These are phyloP conservation scores for Endoconidiophora polonica DNA, from an alignment of 2,329 filamentous ascomycete genomes.

Conservation along the genomic window DNA sequence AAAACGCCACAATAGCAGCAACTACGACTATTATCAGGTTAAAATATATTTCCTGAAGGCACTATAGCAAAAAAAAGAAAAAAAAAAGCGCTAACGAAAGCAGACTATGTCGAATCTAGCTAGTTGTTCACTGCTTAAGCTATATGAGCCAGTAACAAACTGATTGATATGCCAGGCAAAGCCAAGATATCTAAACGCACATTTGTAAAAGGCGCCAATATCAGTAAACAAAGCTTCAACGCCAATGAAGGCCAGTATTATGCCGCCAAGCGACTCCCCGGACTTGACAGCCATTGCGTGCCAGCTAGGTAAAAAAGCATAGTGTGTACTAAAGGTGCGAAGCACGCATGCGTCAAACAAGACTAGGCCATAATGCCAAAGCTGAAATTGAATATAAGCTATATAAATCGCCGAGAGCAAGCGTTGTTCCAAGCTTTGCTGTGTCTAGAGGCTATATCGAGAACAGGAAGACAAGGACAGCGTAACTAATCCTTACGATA, in stretches of 20 bases:
- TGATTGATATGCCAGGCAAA: slow-evolving; percentile 48
- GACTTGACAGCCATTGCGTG: slow-evolving; percentile 39
- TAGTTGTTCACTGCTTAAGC: slow-evolving; percentile 61
- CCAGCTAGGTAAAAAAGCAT: slow-evolving; percentile 41
- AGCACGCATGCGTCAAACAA: slow-evolving; percentile 36
- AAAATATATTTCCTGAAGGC: slow-evolving; percentile 52
- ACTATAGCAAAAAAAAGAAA: slow-evolving; percentile 46
- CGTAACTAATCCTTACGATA: slow-evolving; percentile 47
- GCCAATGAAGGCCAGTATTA: slow-evolving; percentile 58
- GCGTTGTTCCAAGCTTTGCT: slow-evolving; percentile 38
- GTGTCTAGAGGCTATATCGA: slow-evolving; percentile 48
- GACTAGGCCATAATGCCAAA: slow-evolving; percentile 48
- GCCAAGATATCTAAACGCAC: slow-evolving; percentile 61
- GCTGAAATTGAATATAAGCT: slow-evolving; percentile 45
- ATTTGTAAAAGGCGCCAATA: slow-evolving; percentile 54
- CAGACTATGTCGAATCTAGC: slow-evolving; percentile 32
- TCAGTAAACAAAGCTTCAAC: slow-evolving; percentile 70
- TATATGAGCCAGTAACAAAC: slow-evolving; percentile 46
- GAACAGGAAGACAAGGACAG: slow-evolving; percentile 47
- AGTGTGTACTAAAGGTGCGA: slow-evolving; percentile 40
- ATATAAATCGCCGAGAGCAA: slow-evolving; percentile 52
- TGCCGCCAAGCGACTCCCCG: slow-evolving; percentile 51
- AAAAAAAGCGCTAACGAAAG: slow-evolving; percentile 43
- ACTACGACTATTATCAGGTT: slow-evolving; percentile 51
- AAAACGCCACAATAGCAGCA: slow-evolving; percentile 58